Conservation (phyloP, 192 early-diverging fungal species). For the Rhizophagus clarus region DNA sequence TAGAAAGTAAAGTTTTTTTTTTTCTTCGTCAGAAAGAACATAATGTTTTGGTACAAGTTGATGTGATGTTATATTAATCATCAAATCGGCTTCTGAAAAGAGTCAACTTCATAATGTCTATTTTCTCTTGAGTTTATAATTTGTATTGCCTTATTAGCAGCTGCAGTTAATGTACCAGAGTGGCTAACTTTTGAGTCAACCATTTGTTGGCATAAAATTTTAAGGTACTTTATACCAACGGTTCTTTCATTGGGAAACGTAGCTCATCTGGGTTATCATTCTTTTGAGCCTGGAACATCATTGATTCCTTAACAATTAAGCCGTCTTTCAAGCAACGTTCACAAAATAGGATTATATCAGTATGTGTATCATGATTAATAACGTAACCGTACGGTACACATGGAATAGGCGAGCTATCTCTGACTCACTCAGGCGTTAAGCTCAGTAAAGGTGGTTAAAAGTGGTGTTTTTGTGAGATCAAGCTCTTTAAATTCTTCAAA, state of each 20-base stretch:
- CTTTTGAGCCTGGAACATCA: conserved; percentile 87
- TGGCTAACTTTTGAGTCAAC: conserved; percentile 76
- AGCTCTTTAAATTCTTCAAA: too few relatives aligned
- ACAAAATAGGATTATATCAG: conserved; percentile 81
- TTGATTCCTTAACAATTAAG: conserved; percentile 72
- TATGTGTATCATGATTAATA: conserved; percentile 79
- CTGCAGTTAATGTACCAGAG: conserved; percentile 78
- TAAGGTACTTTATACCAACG: conserved; percentile 89
- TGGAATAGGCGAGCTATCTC: conserved; percentile 79
- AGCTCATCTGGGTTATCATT: conserved; percentile 76
- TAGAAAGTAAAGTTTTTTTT: conserved; percentile 82
- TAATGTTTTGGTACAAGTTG: conserved; percentile 93
- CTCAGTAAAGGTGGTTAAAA: too few relatives aligned
- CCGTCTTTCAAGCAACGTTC: conserved; percentile 66
- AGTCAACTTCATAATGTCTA: conserved; percentile 65
- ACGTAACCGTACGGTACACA: conserved; percentile 91
- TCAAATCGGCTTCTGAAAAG: conserved; percentile 86
- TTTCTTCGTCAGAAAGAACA: conserved; percentile 84
- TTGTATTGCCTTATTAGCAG: conserved; percentile 80
- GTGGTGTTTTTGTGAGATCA: too few relatives aligned
- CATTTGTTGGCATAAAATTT: conserved; percentile 82
- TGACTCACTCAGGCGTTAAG: not conserved
- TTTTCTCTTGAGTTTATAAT: conserved; percentile 41
- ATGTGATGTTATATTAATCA: conserved; percentile 98
- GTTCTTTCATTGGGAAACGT: conserved; percentile 90